Evolutionary conservation across 1,284 basidiomycete genomes (phyloP), one percentile per base, ranked within the genome.

Genomic region (Ustilago nuda): DNA sequence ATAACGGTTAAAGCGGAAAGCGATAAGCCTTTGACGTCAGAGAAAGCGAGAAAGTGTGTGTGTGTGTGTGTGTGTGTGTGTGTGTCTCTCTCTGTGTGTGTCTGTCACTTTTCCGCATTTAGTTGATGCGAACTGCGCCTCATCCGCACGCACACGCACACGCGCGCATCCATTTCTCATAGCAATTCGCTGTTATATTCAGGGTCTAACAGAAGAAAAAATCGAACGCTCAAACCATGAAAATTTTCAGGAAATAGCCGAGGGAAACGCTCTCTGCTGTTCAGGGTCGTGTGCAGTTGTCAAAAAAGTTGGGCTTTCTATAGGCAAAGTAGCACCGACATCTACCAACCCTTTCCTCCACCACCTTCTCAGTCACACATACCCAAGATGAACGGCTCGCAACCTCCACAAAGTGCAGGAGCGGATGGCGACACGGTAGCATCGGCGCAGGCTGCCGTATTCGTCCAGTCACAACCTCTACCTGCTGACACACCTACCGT

Each of bases 401-500:
- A 37, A 50, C 35, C 55, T 45, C 13, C 56, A n/a, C 50, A 52
- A 11, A 9, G 30, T 7, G 50, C 57, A 13, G 61, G 53, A 5
- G 53, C 54, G 4, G 57, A 48, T 32, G 63, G 56, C 6, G n/a
- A 45, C 46, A 39, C 56, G 13, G 73, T 65, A 13, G 56, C 66
- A 8, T 74, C 71, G 46, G 79, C 79, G 3, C 79, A 81, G 61
- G 79, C 79, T 4, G 79, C 79, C 12, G 79, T 81, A 32, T 76
- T 81, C 36, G 73, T 72, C 8, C 73, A 71, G 35, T 81, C 79
- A 12, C 72, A 76, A 35, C 62, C 61, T n/a, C 66, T 81, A 8
- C 79, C 79, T 32, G 63, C 61, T 17, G 68, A 69, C 52, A 79
- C 79, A 15, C 78, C 78, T 1, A 61, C 56, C 4, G 93, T 98